A percentile compares a stretch with the other conserved stretches of the same genome.
Conservation (phyloP, 129 eudicot genomes). For the Flaveria bidentis region DNA sequence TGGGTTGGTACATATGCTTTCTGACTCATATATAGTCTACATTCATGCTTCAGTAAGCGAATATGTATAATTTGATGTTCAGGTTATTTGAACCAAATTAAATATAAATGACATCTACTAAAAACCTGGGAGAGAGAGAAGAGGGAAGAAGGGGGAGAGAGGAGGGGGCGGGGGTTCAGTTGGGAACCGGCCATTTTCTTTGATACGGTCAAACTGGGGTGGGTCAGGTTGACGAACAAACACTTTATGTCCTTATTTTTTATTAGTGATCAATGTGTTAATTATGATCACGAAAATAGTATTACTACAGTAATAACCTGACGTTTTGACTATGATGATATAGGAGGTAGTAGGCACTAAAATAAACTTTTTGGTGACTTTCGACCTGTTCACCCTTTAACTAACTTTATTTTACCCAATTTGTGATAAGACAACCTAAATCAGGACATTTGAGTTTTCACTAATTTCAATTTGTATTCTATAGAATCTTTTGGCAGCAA, state of each 20-base stretch:
- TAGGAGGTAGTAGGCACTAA: not conserved
- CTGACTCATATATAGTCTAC: slow-evolving; percentile 4
- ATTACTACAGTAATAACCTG: not conserved
- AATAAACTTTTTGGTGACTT: not conserved
- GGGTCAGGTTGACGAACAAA: not conserved
- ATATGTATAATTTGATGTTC: not conserved
- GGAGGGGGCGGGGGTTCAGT: no score
- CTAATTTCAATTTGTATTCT: slow-evolving; percentile 33
- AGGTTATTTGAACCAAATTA: not conserved
- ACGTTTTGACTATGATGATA: not conserved
- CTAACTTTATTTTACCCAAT: not conserved
- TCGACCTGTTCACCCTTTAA: not conserved
- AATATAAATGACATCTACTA: no score
- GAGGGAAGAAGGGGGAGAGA: no score
- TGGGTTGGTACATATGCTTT: slow-evolving; percentile 50
- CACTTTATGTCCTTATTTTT: not conserved
- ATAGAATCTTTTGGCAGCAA: slow-evolving; percentile 45
- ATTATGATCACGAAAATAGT: not conserved
- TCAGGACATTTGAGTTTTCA: not conserved
- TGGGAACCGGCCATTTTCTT: not conserved
- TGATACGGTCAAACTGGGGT: not conserved
- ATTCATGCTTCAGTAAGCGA: not conserved
- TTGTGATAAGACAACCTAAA: not conserved
- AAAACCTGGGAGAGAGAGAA: no score
- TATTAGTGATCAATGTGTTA: not conserved